Percentiles rank a stretch among this genome's conserved stretches.
Conservation (phyloP, 805 yeast genomes). For the Ascoidea asiatica region DNA sequence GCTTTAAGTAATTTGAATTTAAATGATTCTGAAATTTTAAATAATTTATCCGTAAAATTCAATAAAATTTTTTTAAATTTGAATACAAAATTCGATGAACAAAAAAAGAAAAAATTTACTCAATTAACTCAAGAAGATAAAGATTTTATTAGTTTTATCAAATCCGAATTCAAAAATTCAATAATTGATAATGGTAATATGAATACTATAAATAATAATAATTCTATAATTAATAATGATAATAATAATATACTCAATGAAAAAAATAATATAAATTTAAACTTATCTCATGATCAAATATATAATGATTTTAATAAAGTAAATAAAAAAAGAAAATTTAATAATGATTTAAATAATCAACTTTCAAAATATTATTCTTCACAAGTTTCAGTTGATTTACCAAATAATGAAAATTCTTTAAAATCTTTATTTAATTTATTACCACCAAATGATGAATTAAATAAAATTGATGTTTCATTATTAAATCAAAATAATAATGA, state of each 20-base stretch:
- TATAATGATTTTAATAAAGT: neutral
- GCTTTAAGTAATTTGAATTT: too few species aligned
- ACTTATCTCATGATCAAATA: neutral
- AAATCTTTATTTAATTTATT: constrained; percentile 57
- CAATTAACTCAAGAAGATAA: neutral
- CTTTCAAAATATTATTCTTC: neutral
- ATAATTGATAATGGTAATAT: neutral
- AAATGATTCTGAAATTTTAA: neutral
- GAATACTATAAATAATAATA: too few species aligned
- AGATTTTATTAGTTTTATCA: neutral
- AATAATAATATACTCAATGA: too few species aligned
- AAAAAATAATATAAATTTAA: too few species aligned
- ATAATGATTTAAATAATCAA: neutral
- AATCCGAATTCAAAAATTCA: neutral
- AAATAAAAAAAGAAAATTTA: neutral
- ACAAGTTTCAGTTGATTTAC: neutral
- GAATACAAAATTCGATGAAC: constrained; percentile 15
- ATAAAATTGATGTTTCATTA: constrained; percentile 55
- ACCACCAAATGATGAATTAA: constrained; percentile 43
- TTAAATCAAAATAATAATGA: constrained; percentile 35
- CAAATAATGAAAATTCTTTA: constrained; percentile 26
- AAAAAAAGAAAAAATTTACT: constrained; percentile 13
- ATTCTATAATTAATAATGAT: neutral
- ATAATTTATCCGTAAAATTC: neutral
- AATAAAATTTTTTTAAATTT: too few species aligned